These are phyloP conservation scores for Ustilago crameri DNA, from an alignment of 1,284 basidiomycete species.

Conservation along the genomic window DNA sequence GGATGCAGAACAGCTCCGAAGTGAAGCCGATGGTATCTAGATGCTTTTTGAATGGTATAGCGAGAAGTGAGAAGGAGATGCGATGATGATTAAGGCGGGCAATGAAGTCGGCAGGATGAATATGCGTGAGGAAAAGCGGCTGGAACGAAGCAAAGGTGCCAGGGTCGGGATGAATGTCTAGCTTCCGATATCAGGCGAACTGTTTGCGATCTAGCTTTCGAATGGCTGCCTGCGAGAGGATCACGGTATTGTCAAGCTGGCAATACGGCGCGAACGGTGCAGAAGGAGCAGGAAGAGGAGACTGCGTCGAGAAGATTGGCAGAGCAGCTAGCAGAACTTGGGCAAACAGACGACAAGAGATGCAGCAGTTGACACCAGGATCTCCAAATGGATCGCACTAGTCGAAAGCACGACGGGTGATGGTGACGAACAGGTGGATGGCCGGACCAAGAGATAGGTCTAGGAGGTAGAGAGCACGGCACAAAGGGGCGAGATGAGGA, in stretches of 20 bases:
- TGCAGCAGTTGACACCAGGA: conserved; percentile 1
- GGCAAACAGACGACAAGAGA: neutral
- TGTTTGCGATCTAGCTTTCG: too few relatives aligned
- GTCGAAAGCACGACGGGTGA: too few relatives aligned
- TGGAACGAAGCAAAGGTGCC: too few relatives aligned
- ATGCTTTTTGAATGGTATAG: conserved; percentile 36
- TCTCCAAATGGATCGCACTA: too few relatives aligned
- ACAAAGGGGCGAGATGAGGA: conserved; percentile 2
- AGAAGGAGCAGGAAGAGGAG: neutral
- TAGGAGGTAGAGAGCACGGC: neutral
- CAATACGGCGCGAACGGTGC: neutral
- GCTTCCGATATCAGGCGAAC: neutral
- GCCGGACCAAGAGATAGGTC: neutral
- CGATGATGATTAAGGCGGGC: conserved; percentile 17
- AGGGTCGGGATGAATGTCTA: neutral
- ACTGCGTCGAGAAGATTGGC: neutral
- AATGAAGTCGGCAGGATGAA: conserved; percentile 11
- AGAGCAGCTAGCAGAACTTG: neutral
- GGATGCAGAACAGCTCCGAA: conserved; percentile 8
- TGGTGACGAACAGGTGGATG: too few relatives aligned
- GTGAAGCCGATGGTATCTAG: conserved; percentile 31
- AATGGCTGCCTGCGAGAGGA: too few relatives aligned
- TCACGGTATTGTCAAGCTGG: too few relatives aligned
- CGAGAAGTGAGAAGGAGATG: conserved; percentile 11
- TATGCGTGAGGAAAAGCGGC: conserved; percentile 2